Base-by-base conservation (phyloP, 441 rosid genomes). In the Corymbia calophylla region DNA sequence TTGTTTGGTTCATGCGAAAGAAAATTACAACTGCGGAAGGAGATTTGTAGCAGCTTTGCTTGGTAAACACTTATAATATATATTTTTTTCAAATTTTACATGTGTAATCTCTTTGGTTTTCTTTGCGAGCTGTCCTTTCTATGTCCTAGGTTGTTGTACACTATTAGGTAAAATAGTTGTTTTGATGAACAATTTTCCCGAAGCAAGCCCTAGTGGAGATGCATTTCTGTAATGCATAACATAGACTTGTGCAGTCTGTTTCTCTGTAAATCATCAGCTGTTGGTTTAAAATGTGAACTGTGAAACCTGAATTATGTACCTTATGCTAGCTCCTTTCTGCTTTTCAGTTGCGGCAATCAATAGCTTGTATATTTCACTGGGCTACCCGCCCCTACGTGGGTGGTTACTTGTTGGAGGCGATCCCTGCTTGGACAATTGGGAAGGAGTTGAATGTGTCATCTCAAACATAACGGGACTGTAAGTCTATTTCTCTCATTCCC, bases 381-480 rank as follows among this genome's bases (percentile, higher is more conserved):
- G 96, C 19, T 92, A 92, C 49, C 99, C 99, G 18, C 93, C 96
- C 80, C 91, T 97, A 87, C 77, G 23, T n/a, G 95, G 94, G 86
- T 98, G 99, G 99, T 68, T 91, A 89, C 91, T 97, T 64, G 89
- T 92, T 88, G 99, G 99, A 92, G 99, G 99, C 91, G 99, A 98
- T 92, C 99, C 99, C 8, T 98, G 99, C 92, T 94, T 94, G 82
- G 98, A 96, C 64, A 77, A 87, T 81, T 98, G 99, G 99, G 92
- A 95, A 92, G 99, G 99, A 44, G 98, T 97, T 58, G 89, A 91
- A 70, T 98, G 99, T 90, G 98, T 95, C 55, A 93, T 94, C 91
- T 92, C 93, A 47, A 95, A 96, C 94, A 94, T 98, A 85, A 96
- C 99, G 0, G 94, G 93, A 89, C 86, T 98, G 99, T 98, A 93